Evolutionary conservation across 164 flowering plant genomes (phyloP).

Genomic region (Litsea cubeba): DNA sequence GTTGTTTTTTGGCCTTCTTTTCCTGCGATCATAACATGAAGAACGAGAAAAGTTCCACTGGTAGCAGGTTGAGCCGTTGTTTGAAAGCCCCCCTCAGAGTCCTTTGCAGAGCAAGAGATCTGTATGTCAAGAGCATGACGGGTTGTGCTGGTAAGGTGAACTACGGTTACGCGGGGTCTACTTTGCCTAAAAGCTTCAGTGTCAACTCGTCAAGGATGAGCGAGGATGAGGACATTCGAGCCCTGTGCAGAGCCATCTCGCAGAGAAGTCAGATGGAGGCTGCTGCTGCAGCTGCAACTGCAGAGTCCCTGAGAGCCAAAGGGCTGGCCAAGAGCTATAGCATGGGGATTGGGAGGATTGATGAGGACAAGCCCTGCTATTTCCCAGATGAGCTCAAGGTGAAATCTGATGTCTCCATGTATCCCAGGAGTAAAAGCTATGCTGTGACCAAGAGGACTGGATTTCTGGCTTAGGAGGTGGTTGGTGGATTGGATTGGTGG

Average conservation of each 20-base stretch:
- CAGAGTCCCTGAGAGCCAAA: conserved; percentile 9
- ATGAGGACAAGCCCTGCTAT: conserved; percentile 52
- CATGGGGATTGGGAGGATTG: conserved; percentile 66
- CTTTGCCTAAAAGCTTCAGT: conserved; percentile 10
- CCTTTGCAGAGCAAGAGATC: conserved; percentile 6
- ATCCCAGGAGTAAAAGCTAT: conserved; percentile 47
- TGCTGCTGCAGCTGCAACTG: not conserved
- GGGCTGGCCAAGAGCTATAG: conserved; percentile 47
- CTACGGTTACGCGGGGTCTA: not conserved
- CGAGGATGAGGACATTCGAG: conserved; percentile 8
- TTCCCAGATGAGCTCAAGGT: conserved; percentile 31
- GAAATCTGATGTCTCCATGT: conserved; percentile 8
- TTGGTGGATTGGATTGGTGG: too few relatives aligned
- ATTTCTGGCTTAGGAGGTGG: not conserved
- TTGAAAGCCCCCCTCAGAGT: conserved; percentile 9
- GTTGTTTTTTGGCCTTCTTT: not conserved
- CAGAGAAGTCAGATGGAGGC: not conserved
- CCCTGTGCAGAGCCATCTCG: not conserved
- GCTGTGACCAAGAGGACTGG: conserved; percentile 20
- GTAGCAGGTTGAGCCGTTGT: not conserved
- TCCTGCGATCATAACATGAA: not conserved
- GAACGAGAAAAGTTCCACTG: not conserved
- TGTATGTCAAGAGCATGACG: conserved; percentile 10
- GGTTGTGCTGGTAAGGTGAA: conserved; percentile 5
- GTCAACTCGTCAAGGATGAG: conserved; percentile 1